Evolutionary conservation across 108 stramenopile species (phyloP).

Genomic region (Schizochytrium sp.): DNA sequence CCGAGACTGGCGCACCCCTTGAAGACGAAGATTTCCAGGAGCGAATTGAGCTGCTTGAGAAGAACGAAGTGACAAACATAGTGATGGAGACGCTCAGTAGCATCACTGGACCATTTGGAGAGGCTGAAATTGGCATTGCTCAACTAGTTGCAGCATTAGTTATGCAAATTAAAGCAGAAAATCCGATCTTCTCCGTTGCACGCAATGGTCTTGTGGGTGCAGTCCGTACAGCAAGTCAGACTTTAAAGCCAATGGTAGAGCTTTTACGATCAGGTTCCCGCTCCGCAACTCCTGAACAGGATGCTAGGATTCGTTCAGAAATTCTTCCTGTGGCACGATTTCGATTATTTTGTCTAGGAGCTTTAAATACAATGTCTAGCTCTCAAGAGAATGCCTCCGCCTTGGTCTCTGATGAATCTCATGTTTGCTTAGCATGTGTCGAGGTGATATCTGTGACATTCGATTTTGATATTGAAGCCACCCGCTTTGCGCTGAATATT

Average conservation of each 20-base stretch:
- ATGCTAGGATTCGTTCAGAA: neutral
- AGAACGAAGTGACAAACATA: neutral
- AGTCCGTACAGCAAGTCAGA: neutral
- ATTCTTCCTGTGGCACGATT: neutral
- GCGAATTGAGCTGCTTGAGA: neutral
- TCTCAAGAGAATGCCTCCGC: neutral
- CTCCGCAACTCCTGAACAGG: neutral
- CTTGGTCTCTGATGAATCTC: neutral
- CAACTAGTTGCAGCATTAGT: conserved; percentile 2
- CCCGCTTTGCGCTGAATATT: conserved; percentile 28
- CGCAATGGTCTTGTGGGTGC: neutral
- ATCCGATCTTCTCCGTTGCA: neutral
- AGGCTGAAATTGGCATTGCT: neutral
- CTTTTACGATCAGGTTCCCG: neutral
- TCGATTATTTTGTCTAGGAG: conserved; percentile 8
- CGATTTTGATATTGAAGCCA: conserved; percentile 52
- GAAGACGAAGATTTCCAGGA: neutral
- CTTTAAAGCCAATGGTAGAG: neutral
- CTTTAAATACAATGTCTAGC: neutral
- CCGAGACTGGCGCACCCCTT: neutral
- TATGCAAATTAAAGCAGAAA: neutral
- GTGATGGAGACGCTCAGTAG: neutral
- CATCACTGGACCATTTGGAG: neutral
- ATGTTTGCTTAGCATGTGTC: neutral
- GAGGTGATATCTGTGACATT: conserved; percentile 5